phyloP scores from a whole-genome alignment of 2,329 filamentous ascomycete genomes.

The Diaporthe vaccinii region DNA sequence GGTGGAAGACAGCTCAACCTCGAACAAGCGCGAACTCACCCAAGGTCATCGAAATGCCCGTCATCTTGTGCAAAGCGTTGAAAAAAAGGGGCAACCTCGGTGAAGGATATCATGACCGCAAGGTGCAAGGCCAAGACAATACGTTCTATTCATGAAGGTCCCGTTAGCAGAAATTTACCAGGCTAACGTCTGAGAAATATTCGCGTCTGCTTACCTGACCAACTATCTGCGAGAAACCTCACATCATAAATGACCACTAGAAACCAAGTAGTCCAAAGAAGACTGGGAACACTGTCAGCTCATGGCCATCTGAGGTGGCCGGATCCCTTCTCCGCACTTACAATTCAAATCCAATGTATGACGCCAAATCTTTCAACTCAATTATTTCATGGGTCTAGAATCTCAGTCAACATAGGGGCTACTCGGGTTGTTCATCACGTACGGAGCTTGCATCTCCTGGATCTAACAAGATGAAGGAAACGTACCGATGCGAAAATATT shows the following conservation, averaged over 20 bases:
- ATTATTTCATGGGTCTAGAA: conserved; percentile 22
- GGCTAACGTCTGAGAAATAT: not conserved
- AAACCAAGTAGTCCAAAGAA: conserved; percentile 33
- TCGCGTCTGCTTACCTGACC: conserved; percentile 7
- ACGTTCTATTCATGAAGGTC: not conserved
- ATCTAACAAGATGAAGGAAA: not conserved
- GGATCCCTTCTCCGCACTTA: not conserved
- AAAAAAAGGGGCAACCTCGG: conserved; percentile 32
- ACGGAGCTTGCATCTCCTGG: not conserved
- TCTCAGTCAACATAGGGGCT: not conserved
- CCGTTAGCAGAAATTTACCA: not conserved
- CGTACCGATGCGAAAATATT: conserved; percentile 32
- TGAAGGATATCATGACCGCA: conserved; percentile 26
- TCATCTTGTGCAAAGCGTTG: conserved; percentile 13
- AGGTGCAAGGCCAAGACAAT: conserved; percentile 9
- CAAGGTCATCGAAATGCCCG: conserved; percentile 10
- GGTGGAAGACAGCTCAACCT: not conserved
- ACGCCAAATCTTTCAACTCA: conserved; percentile 3
- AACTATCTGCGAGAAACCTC: conserved; percentile 25
- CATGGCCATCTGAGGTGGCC: not conserved
- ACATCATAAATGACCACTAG: conserved; percentile 32
- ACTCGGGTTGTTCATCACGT: too few species aligned
- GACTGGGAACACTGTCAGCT: conserved; percentile 2
- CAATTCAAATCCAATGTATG: conserved; percentile 35
- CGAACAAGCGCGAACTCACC: not conserved